phyloP scores from a whole-genome alignment of 192 early-diverging fungal species.

The Coemansia sp. region DNA sequence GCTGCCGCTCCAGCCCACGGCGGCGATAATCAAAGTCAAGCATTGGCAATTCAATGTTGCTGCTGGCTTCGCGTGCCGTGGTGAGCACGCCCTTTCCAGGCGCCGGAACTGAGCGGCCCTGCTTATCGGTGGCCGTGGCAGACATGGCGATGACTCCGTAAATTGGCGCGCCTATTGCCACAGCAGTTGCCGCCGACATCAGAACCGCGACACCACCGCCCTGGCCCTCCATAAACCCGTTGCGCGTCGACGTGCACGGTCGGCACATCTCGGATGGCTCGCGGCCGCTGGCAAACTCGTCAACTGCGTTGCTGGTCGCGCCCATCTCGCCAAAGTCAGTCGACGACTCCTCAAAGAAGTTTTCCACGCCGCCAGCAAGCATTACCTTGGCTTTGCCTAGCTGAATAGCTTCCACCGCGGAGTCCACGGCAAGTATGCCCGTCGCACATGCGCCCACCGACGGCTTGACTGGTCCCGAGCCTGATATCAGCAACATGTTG shows the following conservation, averaged over 20 bases:
- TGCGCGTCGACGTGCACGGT: constrained; percentile 79
- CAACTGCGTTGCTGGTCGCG: constrained; percentile 79
- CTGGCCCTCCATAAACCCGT: constrained; percentile 89
- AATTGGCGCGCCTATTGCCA: constrained; percentile 87
- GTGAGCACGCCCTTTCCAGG: constrained; percentile 89
- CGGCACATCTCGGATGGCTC: constrained; percentile 85
- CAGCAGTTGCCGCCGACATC: constrained; percentile 78
- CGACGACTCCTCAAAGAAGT: constrained; percentile 80
- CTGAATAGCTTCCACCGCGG: constrained; percentile 83
- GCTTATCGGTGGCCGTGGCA: constrained; percentile 91
- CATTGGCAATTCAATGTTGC: constrained; percentile 51
- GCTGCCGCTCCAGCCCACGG: constrained; percentile 57
- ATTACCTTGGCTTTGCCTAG: constrained; percentile 85
- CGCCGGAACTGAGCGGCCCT: constrained; percentile 87
- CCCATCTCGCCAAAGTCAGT: constrained; percentile 94
- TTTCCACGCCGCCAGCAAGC: constrained; percentile 86
- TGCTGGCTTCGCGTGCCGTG: constrained; percentile 67
- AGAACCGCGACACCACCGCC: constrained; percentile 84
- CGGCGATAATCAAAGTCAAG: constrained; percentile 81
- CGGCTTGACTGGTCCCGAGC: constrained; percentile 81
- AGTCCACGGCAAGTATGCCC: constrained; percentile 85
- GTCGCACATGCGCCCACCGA: constrained; percentile 87
- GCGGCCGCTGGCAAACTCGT: constrained; percentile 82
- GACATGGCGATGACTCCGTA: constrained; percentile 82
- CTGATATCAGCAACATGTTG: constrained; percentile 88